These are phyloP conservation scores for Cercospora canescens DNA, from an alignment of 2,329 filamentous ascomycete species.

Conservation along the genomic window DNA sequence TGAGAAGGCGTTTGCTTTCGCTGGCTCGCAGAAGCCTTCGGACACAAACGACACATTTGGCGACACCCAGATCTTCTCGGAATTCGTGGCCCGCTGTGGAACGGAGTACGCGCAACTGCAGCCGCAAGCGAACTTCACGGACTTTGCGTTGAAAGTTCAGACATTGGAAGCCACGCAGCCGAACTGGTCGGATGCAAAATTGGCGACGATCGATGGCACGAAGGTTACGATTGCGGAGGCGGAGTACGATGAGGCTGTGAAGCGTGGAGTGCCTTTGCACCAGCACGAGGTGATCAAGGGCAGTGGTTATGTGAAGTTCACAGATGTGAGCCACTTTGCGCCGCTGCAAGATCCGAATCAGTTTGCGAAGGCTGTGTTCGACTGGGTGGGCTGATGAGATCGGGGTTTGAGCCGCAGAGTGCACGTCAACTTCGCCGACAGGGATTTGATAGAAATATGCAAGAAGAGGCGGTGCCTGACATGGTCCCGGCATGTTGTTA, in stretches of 20 bases:
- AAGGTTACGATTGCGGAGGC: conserved; percentile 35
- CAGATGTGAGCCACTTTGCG: conserved; percentile 46
- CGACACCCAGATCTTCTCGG: conserved; percentile 36
- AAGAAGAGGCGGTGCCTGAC: neutral
- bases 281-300: conserved; percentile 41
- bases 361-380: conserved; percentile 20
- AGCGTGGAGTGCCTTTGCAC: conserved; percentile 38
- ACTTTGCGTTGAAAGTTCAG: conserved; percentile 41
- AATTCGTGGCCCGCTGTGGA: conserved; percentile 39
- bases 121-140: conserved; percentile 39
- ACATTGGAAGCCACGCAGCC: conserved; percentile 42
- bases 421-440: neutral
- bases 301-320: conserved; percentile 40
- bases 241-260: conserved; percentile 43
- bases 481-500: neutral
- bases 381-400: neutral
- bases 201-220: conserved; percentile 28
- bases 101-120: conserved; percentile 41
- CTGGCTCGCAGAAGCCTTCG: conserved; percentile 34
- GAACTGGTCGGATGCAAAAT: conserved; percentile 29
- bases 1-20: conserved; percentile 45
- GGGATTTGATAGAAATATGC: neutral
- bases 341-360: conserved; percentile 43
- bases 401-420: neutral
- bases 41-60: conserved; percentile 42